phyloP scores from a whole-genome alignment of 2,329 filamentous ascomycete genomes.

The Ophiostoma novo-ulmi region DNA sequence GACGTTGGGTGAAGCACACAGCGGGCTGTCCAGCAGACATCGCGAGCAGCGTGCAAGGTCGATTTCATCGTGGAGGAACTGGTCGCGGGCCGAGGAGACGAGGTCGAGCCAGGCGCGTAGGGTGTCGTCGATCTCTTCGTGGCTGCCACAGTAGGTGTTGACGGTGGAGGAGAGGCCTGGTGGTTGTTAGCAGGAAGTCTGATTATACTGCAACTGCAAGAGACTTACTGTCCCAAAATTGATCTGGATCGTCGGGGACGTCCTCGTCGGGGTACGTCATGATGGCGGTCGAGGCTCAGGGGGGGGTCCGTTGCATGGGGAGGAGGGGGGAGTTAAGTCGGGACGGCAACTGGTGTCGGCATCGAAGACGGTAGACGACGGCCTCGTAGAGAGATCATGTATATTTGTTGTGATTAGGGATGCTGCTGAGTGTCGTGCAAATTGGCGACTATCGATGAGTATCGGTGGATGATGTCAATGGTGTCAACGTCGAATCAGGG shows the following conservation, averaged over 20 bases:
- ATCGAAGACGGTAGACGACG: background rate
- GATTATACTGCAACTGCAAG: background rate
- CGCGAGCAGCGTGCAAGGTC: conserved; percentile 77
- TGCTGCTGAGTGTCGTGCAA: background rate
- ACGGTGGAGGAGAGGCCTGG: conserved; percentile 7
- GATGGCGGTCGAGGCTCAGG: conserved; percentile 4
- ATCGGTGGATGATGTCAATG: background rate
- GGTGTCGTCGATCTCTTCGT: conserved; percentile 64
- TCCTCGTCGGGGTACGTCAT: conserved; percentile 13
- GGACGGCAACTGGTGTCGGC: conserved; percentile 6
- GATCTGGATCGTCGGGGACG: conserved; percentile 4
- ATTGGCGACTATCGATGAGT: too few relatives aligned
- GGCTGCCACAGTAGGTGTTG: background rate
- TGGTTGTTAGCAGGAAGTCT: too few relatives aligned
- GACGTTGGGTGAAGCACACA: conserved; percentile 61
- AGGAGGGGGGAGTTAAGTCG: background rate
- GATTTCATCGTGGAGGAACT: conserved; percentile 69
- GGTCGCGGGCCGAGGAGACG: conserved; percentile 68
- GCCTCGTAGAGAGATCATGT: conserved; percentile 6
- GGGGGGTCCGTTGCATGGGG: background rate
- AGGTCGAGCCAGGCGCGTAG: conserved; percentile 79
- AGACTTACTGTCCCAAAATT: conserved; percentile 10
- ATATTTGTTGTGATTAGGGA: background rate
- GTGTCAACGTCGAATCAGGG: background rate
- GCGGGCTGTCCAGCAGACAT: conserved; percentile 65